phyloP scores from a whole-genome alignment of 78 protist species.

The Dictyostelium capitatum region DNA sequence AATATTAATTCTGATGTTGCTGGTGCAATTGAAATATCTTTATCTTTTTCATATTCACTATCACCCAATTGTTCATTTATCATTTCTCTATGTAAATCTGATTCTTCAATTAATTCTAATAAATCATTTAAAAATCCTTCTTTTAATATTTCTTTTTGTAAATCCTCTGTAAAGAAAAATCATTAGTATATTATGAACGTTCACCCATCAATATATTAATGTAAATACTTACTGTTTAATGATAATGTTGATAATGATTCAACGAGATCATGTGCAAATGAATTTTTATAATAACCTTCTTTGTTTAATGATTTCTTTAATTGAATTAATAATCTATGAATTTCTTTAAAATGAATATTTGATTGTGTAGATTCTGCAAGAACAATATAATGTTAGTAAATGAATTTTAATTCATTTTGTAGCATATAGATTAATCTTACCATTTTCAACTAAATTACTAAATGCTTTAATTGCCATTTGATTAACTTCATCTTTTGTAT shows the following conservation, averaged over 20 bases:
- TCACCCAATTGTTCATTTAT: slow-evolving; percentile 41
- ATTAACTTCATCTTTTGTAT: slow-evolving; percentile 7
- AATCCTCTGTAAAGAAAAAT: background rate
- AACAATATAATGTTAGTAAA: background rate
- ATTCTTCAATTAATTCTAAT: slow-evolving; percentile 34
- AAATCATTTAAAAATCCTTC: slow-evolving; percentile 49
- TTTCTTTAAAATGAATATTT: slow-evolving; percentile 1
- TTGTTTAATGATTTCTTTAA: slow-evolving; percentile 16
- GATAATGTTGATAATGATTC: background rate
- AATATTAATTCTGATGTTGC: slow-evolving; percentile 20
- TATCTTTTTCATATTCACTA: slow-evolving; percentile 33
- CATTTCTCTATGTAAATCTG: slow-evolving; percentile 27
- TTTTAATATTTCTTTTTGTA: slow-evolving; percentile 37
- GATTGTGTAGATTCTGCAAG: slow-evolving; percentile 2
- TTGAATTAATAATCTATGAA: background rate
- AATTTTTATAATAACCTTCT: slow-evolving; percentile 69
- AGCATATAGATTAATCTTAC: background rate
- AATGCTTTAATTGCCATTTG: slow-evolving; percentile 41
- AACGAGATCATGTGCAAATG: slow-evolving; percentile 41
- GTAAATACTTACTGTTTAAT: slow-evolving; percentile 28
- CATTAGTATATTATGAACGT: background rate
- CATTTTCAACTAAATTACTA: slow-evolving; percentile 35
- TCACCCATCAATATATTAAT: too few species aligned
- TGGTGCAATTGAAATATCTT: slow-evolving; percentile 66
- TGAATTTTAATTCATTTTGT: background rate